These are phyloP conservation scores for Psophocarpus tetragonolobus DNA, from an alignment of 306 rosid genomes.

Conservation along the genomic window DNA sequence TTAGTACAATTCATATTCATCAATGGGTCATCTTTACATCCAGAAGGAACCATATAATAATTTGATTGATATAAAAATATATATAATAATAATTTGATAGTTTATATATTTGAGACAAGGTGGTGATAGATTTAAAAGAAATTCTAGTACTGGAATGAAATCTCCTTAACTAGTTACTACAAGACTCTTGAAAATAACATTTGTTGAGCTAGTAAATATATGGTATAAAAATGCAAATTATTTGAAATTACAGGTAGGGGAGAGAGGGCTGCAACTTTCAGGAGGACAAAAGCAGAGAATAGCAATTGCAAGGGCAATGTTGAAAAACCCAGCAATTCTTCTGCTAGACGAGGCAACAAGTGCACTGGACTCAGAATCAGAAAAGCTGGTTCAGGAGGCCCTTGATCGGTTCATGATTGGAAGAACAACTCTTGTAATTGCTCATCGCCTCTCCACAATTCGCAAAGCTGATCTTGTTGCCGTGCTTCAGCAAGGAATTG, in stretches of 20 bases:
- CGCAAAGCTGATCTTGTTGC: slow-evolving; percentile 94
- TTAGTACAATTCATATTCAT: too few relatives aligned
- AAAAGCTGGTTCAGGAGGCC: slow-evolving; percentile 92
- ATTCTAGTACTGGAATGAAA: slow-evolving; percentile 2
- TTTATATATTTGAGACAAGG: background rate
- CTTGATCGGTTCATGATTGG: slow-evolving; percentile 95
- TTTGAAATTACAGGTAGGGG: slow-evolving; percentile 81
- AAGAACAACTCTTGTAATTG: slow-evolving; percentile 86
- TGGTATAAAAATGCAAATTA: background rate
- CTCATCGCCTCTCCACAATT: slow-evolving; percentile 92
- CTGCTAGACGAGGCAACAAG: slow-evolving; percentile 92
- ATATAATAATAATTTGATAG: too few relatives aligned
- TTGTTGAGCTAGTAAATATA: background rate
- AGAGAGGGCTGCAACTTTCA: slow-evolving; percentile 89
- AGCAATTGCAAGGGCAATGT: slow-evolving; percentile 95
- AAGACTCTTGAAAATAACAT: background rate
- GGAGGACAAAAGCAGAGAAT: slow-evolving; percentile 98
- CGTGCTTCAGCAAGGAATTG: slow-evolving; percentile 81
- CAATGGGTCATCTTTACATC: too few relatives aligned
- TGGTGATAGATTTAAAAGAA: background rate
- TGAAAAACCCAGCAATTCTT: slow-evolving; percentile 86
- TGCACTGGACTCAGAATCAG: slow-evolving; percentile 92
- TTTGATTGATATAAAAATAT: too few relatives aligned
- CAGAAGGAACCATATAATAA: background rate
- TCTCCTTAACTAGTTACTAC: background rate